Evolutionary conservation across 495 filamentous ascomycete species (phyloP).

Genomic region (Emericellopsis terricola): DNA sequence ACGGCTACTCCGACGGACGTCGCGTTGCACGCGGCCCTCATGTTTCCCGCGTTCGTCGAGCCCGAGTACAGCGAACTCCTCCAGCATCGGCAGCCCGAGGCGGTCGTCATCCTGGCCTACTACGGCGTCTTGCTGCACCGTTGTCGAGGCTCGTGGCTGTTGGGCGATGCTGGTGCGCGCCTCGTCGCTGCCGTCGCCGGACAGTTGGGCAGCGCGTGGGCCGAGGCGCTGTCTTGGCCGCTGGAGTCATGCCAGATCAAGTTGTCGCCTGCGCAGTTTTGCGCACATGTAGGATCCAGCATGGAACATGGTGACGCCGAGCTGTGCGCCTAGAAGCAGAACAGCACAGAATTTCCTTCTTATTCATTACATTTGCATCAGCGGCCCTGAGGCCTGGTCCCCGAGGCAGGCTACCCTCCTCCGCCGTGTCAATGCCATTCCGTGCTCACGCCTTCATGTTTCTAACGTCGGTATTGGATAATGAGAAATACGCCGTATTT

Average conservation of each 20-base stretch:
- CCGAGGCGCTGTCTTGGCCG: constrained; percentile 17
- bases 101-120: constrained; percentile 23
- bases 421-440: too few species aligned
- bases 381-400: too few species aligned
- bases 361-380: too few species aligned
- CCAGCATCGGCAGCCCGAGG: constrained; percentile 15
- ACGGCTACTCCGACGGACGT: not conserved
- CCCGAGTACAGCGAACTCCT: constrained; percentile 17
- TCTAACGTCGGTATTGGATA: too few species aligned
- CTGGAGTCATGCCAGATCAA: too few species aligned
- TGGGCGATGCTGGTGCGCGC: constrained; percentile 14
- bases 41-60: constrained; percentile 8
- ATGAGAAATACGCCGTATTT: too few species aligned
- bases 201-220: constrained; percentile 16
- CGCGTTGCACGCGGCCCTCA: constrained; percentile 10
- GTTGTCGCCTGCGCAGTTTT: too few species aligned
- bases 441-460: too few species aligned
- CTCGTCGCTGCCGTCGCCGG: constrained; percentile 13
- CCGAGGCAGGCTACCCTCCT: too few species aligned
- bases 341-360: too few species aligned
- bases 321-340: not conserved
- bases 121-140: constrained; percentile 18
- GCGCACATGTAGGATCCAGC: too few species aligned
- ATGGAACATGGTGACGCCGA: too few species aligned
- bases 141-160: constrained; percentile 15